Evolutionary conservation across 495 filamentous ascomycete genomes (phyloP), one percentile per base, ranked within the genome.

Genomic region (Penicillium bovifimosum): DNA sequence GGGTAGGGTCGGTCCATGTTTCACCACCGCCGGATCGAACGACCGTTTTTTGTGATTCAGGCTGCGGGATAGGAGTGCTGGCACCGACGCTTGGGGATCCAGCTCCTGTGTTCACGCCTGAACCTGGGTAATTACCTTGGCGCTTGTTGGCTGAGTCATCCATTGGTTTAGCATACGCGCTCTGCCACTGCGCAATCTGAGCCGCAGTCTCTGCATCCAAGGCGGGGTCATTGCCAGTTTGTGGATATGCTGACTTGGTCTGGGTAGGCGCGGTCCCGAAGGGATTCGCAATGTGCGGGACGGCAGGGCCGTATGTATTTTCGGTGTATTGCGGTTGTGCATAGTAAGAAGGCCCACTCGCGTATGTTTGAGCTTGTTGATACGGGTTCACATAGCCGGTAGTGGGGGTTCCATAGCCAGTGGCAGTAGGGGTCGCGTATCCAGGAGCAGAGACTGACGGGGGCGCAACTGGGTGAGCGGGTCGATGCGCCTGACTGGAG

Each of bases 181-280:
- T 91, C 70, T 96, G 91, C 90, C 95, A 97, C 69, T 96, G 90
- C 40, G 92, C 92, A 50, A 96, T 91, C 66, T 95, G 87, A 9
- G 90, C 90, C 49, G 93, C 89, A 65, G 88, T 86, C 60, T 96
- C 91, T 6, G 90, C 85, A 62, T 97, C 91, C 35, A 84, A 52
- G 17, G 70, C 70, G n/a, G 75, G 58, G 28, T 77, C 76, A 13
- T 35, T 57, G 31, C 56, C 52, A 24, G 71, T 67, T 0, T 65
- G 72, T 34, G 71, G 73, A 14, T 60, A 62, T 17, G 65, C 65
- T 42, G 66, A 58, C 5, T 18, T 29, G 28, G 61, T 24, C 29
- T 70, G 65, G 32, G 70, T 69, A 75, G 71, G 77, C 6, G 87
- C 83, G 1, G 83, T 77, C 2, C 86, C 84, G 64, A 95, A 96